Conservation (phyloP, 768 basidiomycete species). For the Suillus subaureus region DNA sequence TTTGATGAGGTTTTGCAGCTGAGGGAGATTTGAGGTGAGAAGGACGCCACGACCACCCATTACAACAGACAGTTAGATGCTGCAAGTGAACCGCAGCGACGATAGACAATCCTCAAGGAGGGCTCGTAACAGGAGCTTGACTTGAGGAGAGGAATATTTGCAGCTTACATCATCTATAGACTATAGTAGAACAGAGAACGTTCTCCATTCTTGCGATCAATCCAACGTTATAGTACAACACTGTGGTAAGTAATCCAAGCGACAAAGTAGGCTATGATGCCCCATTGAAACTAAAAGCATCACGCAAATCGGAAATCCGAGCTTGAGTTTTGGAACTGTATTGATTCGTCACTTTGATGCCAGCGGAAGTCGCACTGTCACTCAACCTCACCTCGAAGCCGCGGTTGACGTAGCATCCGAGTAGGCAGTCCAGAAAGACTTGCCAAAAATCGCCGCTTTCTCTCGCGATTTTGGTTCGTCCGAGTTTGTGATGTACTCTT, state of each 20-base stretch:
- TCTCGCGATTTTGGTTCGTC: constrained; percentile 1
- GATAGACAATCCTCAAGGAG: background rate
- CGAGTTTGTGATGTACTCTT: background rate
- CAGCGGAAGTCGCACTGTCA: background rate
- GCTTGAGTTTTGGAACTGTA: constrained; percentile 1
- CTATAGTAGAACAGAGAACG: background rate
- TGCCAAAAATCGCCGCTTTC: background rate
- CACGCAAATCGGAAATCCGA: background rate
- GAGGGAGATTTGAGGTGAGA: constrained; percentile 87
- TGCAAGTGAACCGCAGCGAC: background rate
- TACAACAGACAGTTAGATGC: background rate
- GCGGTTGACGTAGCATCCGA: background rate
- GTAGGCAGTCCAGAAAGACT: constrained; percentile 2
- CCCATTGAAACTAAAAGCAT: background rate
- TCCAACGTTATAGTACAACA: background rate
- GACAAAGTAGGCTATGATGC: background rate
- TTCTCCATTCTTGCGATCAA: background rate
- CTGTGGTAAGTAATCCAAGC: background rate
- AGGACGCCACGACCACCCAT: constrained; percentile 62
- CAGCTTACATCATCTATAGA: constrained; percentile 1
- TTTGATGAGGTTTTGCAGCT: constrained; percentile 96
- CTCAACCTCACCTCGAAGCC: constrained; percentile 6
- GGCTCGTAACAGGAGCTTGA: background rate
- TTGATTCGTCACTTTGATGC: background rate
- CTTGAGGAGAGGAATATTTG: background rate